phyloP scores from a whole-genome alignment of 1,284 basidiomycete species.

The Fomitopsis betulina region DNA sequence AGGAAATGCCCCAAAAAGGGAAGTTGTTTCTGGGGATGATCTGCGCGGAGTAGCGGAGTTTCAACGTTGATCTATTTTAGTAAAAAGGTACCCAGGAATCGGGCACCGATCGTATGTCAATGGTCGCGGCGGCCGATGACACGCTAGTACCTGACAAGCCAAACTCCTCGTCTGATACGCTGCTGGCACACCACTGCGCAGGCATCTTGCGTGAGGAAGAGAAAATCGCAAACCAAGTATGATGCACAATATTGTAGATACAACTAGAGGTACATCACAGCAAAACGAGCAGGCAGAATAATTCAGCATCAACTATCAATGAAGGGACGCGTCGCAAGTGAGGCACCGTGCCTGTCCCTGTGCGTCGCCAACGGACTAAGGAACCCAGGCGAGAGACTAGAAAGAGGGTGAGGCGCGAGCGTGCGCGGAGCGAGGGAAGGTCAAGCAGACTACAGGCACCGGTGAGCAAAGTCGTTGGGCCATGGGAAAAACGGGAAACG shows the following conservation, averaged over 20 bases:
- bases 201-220: background rate
- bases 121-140: background rate
- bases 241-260: background rate
- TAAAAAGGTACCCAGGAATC: background rate
- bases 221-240: background rate
- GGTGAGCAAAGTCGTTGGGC: background rate
- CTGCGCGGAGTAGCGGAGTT: background rate
- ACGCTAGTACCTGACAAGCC: background rate
- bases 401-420: background rate
- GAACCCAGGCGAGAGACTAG: background rate
- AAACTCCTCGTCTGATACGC: background rate
- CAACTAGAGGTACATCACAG: background rate
- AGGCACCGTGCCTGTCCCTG: background rate
- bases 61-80: background rate
- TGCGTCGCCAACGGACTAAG: background rate
- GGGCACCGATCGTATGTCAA: background rate
- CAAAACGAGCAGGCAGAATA: background rate
- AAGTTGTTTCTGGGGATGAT: background rate
- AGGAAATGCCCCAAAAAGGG: background rate
- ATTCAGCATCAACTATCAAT: background rate
- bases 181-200: background rate
- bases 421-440: background rate
- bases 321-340: background rate
- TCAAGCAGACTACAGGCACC: background rate
- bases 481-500: background rate